These are phyloP conservation scores for Calonectria hongkongensis DNA, from an alignment of 2,329 filamentous ascomycete genomes.

Conservation along the genomic window DNA sequence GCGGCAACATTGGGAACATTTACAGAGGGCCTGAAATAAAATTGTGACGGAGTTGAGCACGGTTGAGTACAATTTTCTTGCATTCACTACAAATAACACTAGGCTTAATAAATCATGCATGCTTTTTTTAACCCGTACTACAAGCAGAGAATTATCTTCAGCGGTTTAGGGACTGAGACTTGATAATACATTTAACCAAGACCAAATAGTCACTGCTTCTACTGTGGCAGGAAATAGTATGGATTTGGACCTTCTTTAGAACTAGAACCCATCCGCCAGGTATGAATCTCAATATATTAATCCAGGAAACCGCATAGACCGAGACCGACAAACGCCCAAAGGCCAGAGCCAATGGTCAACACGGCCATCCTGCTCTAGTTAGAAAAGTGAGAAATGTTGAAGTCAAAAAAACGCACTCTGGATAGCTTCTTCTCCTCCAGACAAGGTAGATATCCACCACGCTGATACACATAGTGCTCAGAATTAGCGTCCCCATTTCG, in stretches of 20 bases:
- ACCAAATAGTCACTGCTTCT: too few relatives aligned
- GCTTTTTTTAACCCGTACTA: too few relatives aligned
- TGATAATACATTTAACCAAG: too few relatives aligned
- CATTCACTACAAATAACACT: too few relatives aligned
- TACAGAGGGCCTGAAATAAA: not conserved
- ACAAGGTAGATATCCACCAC: not conserved
- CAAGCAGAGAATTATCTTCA: too few relatives aligned
- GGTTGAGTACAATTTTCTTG: too few relatives aligned
- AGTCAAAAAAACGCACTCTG: not conserved
- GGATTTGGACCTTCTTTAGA: too few relatives aligned
- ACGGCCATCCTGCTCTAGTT: not conserved
- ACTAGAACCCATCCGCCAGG: too few relatives aligned
- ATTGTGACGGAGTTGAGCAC: too few relatives aligned
- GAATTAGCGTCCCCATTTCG: not conserved
- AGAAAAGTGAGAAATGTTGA: not conserved
- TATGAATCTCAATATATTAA: not conserved
- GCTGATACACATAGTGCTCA: not conserved
- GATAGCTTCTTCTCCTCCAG: not conserved
- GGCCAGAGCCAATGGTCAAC: not conserved
- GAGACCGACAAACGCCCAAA: not conserved
- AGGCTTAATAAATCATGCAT: too few relatives aligned
- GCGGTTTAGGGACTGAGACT: too few relatives aligned
- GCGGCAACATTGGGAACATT: not conserved
- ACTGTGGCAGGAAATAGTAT: too few relatives aligned
- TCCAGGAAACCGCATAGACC: not conserved